Conservation (phyloP, 371 early-diverging fungal genomes). For the Apophysomyces elegans region DNA sequence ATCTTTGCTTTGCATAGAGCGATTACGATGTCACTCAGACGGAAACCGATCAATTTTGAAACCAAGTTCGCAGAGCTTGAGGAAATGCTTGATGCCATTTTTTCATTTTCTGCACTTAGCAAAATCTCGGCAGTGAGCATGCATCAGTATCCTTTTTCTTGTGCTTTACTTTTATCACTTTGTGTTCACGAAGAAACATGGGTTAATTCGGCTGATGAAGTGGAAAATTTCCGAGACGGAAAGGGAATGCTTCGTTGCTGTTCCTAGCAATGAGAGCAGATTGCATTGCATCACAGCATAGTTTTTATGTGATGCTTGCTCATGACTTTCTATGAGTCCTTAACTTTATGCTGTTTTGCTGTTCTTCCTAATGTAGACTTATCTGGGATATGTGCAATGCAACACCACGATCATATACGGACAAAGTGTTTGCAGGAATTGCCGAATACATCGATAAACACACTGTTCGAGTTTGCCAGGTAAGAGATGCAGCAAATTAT, state of each 20-base stretch:
- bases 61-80: slow-evolving; percentile 57
- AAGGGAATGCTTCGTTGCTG: not conserved
- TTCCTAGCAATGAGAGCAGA: not conserved
- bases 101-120: slow-evolving; percentile 49
- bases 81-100: slow-evolving; percentile 61
- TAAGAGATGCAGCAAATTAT: slow-evolving; percentile 23
- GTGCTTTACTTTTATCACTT: too few relatives aligned
- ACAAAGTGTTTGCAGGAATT: slow-evolving; percentile 70
- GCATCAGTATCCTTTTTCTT: slow-evolving; percentile 61
- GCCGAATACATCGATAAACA: slow-evolving; percentile 70
- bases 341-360: slow-evolving; percentile 4
- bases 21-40: slow-evolving; percentile 56
- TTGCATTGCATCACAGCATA: not conserved
- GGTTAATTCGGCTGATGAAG: not conserved
- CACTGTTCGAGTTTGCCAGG: slow-evolving; percentile 58
- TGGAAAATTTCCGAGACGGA: slow-evolving; percentile 3
- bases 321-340: slow-evolving; percentile 8
- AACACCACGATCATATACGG: slow-evolving; percentile 72
- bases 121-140: slow-evolving; percentile 73
- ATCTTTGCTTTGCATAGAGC: not conserved
- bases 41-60: slow-evolving; percentile 67
- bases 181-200: not conserved
- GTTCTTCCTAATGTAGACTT: slow-evolving; percentile 27
- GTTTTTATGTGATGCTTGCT: not conserved
- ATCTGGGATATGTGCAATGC: slow-evolving; percentile 75